Conservation (phyloP, 2,329 filamentous ascomycete genomes). For the Penicillium sp. region DNA sequence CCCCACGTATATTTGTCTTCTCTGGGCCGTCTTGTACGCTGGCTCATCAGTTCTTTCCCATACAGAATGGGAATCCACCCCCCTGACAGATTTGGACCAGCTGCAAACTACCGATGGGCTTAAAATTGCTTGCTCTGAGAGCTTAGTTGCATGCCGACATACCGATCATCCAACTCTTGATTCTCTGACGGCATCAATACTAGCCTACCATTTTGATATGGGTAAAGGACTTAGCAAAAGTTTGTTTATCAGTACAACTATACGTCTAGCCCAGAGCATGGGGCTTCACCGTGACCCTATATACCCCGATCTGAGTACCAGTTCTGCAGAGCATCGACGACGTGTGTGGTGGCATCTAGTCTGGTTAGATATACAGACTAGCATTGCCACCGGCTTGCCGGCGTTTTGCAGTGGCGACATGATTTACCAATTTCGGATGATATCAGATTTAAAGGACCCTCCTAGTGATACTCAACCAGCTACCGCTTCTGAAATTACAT, state of each 20-base stretch:
- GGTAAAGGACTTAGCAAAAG: background rate
- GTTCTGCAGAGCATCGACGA: slow-evolving; percentile 12
- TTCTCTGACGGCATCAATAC: slow-evolving; percentile 21
- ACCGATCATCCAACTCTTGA: slow-evolving; percentile 23
- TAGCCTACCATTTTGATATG: slow-evolving; percentile 10
- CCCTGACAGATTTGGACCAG: background rate
- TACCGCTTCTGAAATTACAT: background rate
- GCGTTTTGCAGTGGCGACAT: slow-evolving; percentile 7
- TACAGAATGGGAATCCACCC: background rate
- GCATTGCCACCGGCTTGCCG: slow-evolving; percentile 23
- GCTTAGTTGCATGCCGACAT: slow-evolving; percentile 15
- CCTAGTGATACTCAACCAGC: background rate
- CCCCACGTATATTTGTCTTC: slow-evolving; percentile 14
- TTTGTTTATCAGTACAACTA: slow-evolving; percentile 11
- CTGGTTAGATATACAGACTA: slow-evolving; percentile 27
- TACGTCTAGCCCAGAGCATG: slow-evolving; percentile 24
- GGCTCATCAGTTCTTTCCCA: slow-evolving; percentile 4
- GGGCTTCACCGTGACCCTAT: slow-evolving; percentile 20
- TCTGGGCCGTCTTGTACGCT: slow-evolving; percentile 10
- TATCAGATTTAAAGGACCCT: background rate
- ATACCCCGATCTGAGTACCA: background rate
- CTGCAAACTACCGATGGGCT: slow-evolving; percentile 7
- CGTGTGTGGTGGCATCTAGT: slow-evolving; percentile 26
- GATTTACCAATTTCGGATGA: slow-evolving; percentile 1
- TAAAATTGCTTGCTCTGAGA: slow-evolving; percentile 10